Percentiles rank a stretch among this genome's conserved stretches.
Evolutionary conservation across 108 stramenopile species (phyloP).

Genomic region (Nitzschia sp.): DNA sequence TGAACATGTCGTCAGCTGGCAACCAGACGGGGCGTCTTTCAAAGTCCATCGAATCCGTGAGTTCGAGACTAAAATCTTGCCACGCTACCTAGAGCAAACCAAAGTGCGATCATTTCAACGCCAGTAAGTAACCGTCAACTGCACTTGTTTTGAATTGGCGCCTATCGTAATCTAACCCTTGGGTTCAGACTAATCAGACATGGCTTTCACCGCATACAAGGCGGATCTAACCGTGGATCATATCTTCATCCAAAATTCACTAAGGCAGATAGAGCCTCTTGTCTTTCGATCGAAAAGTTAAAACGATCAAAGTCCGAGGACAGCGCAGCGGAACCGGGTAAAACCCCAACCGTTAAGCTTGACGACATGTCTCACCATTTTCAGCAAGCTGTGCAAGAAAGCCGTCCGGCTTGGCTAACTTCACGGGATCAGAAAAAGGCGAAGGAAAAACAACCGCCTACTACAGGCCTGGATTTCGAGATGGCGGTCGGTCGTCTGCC

Average conservation of each 20-base stretch:
- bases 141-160: neutral
- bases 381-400: slow-evolving; percentile 15
- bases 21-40: slow-evolving; percentile 25
- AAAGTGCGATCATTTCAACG: slow-evolving; percentile 54
- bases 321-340: neutral
- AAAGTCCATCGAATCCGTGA: slow-evolving; percentile 30
- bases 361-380: slow-evolving; percentile 11
- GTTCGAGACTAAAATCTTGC: slow-evolving; percentile 48
- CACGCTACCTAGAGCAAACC: slow-evolving; percentile 36
- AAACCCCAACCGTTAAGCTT: neutral
- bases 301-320: neutral
- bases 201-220: slow-evolving; percentile 15
- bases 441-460: too few species aligned
- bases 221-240: slow-evolving; percentile 8
- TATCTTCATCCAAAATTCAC: slow-evolving; percentile 17
- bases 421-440: neutral
- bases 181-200: slow-evolving; percentile 8
- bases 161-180: neutral
- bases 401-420: neutral
- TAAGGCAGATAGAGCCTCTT: neutral
- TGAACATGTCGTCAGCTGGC: slow-evolving; percentile 23
- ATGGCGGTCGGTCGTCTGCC: too few species aligned
- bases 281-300: slow-evolving; percentile 2
- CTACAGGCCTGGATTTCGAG: too few species aligned
- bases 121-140: slow-evolving; percentile 28